Evolutionary conservation across 306 rosid species (phyloP).

Genomic region (Quercus engelmannii): DNA sequence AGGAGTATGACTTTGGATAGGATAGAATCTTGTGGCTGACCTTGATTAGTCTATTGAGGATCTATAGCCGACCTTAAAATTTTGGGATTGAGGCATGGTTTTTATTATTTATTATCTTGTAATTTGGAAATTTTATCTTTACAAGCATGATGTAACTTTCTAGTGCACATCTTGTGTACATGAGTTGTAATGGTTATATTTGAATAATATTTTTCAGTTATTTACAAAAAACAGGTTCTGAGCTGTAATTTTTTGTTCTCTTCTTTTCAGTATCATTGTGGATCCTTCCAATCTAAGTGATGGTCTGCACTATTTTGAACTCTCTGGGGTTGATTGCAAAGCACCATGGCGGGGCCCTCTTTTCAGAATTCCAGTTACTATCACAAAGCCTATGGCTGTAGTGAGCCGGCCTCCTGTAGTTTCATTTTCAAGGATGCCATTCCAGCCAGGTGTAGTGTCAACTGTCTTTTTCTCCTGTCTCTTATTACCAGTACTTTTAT

Average conservation of each 20-base stretch:
- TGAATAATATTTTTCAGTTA: too few species aligned
- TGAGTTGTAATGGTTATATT: too few species aligned
- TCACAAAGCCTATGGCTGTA: conserved; percentile 73
- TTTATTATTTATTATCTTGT: background rate
- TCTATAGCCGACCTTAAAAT: too few species aligned
- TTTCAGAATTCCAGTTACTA: conserved; percentile 85
- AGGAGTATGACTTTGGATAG: too few species aligned
- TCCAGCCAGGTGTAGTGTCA: conserved; percentile 67
- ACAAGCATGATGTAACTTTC: background rate
- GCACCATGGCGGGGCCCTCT: conserved; percentile 99
- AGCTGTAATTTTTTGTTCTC: conserved; percentile 15
- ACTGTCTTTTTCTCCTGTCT: conserved; percentile 21
- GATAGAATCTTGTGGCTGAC: too few species aligned
- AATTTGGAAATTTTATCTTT: background rate
- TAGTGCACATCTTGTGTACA: background rate
- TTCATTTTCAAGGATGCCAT: conserved; percentile 66
- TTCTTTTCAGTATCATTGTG: conserved; percentile 67
- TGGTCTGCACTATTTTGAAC: conserved; percentile 89
- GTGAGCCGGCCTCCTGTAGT: conserved; percentile 55
- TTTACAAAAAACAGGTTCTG: background rate
- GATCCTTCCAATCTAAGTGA: conserved; percentile 77
- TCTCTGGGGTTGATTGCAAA: conserved; percentile 84
- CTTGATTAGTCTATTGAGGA: too few species aligned
- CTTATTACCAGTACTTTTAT: background rate
- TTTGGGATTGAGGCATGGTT: background rate